Percentiles rank a stretch among this genome's conserved stretches.
phyloP scores from a whole-genome alignment of 1,284 basidiomycete genomes.

The Ganoderma multipileum region DNA sequence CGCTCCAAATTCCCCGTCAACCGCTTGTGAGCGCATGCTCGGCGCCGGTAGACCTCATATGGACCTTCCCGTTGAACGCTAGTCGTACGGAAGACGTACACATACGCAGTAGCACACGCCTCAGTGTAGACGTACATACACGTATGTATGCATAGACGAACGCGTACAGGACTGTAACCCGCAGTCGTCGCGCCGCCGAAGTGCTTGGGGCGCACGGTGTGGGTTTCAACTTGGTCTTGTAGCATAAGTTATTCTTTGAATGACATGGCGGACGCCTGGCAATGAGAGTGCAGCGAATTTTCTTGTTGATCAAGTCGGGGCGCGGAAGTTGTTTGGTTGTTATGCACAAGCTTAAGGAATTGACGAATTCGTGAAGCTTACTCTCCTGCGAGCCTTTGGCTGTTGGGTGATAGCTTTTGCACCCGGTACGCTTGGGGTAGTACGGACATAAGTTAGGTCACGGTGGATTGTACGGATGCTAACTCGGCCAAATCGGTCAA shows the following conservation, averaged over 20 bases:
- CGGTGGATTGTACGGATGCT: no score
- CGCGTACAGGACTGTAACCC: not conserved
- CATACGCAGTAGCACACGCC: not conserved
- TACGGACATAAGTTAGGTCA: no score
- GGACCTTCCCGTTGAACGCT: not conserved
- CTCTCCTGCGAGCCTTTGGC: no score
- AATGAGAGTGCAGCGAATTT: not conserved
- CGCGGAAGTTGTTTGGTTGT: not conserved
- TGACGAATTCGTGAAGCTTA: not conserved
- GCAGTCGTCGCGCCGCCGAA: slow-evolving; percentile 8
- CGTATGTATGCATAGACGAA: not conserved
- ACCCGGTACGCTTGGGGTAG: no score
- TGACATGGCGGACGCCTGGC: slow-evolving; percentile 7
- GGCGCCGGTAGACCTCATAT: not conserved
- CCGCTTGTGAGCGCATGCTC: slow-evolving; percentile 1
- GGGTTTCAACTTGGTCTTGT: slow-evolving; percentile 5
- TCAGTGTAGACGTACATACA: not conserved
- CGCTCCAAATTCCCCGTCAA: not conserved
- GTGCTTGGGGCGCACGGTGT: slow-evolving; percentile 7
- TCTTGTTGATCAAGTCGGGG: not conserved
- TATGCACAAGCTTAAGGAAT: no score
- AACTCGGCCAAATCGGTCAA: not conserved
- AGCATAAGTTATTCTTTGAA: slow-evolving; percentile 18
- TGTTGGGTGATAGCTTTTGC: no score
- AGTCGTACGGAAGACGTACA: not conserved